Conservation (phyloP, 495 filamentous ascomycete genomes). For the Daldinia decipiens region DNA sequence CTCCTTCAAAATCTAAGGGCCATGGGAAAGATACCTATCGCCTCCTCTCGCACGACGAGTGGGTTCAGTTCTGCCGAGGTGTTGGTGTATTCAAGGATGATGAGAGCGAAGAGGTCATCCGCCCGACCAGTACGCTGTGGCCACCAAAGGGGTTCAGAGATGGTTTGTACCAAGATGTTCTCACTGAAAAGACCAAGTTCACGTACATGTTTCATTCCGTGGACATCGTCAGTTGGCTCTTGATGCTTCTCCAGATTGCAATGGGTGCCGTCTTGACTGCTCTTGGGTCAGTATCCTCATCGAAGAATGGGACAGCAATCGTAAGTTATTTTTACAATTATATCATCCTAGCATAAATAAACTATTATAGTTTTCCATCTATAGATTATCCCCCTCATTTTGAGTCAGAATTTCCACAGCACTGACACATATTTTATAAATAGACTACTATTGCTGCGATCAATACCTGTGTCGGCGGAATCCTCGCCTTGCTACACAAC, state of each 20-base stretch:
- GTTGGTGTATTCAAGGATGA: conserved; percentile 57
- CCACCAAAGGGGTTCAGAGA: conserved; percentile 57
- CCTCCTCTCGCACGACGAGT: conserved; percentile 54
- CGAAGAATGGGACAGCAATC: conserved; percentile 48
- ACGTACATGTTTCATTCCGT: conserved; percentile 49
- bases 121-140: conserved; percentile 56
- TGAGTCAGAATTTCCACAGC: not conserved
- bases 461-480: conserved; percentile 60
- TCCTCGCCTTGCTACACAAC: conserved; percentile 62
- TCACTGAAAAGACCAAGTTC: conserved; percentile 55
- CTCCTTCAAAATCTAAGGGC: conserved; percentile 19
- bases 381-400: not conserved
- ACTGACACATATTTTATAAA: conserved; percentile 17
- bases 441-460: conserved; percentile 58
- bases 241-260: conserved; percentile 57
- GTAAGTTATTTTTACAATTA: conserved; percentile 24
- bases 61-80: conserved; percentile 58
- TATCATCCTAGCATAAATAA: not conserved
- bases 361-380: too few species aligned
- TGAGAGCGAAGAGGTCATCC: conserved; percentile 55
- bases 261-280: conserved; percentile 58
- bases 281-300: conserved; percentile 49
- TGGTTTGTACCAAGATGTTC: conserved; percentile 57
- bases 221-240: conserved; percentile 51
- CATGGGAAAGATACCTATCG: conserved; percentile 43